Conservation (phyloP, 2,329 filamentous ascomycete genomes). For the Zopfia rhizophila region DNA sequence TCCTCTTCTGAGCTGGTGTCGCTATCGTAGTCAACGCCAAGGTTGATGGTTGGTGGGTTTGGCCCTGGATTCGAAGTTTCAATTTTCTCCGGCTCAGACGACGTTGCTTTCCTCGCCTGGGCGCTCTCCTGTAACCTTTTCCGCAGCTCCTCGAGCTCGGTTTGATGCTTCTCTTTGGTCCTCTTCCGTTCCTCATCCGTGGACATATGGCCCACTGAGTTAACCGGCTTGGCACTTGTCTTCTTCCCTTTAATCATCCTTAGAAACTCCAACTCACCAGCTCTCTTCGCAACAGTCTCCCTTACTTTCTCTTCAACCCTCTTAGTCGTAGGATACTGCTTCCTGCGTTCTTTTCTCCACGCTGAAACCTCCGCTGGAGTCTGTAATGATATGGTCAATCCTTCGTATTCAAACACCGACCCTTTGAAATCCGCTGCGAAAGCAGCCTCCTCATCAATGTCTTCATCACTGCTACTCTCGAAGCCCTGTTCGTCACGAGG, state of each 20-base stretch:
- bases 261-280: slow-evolving; percentile 53
- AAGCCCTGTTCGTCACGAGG: slow-evolving; percentile 63
- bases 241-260: slow-evolving; percentile 34
- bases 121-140: slow-evolving; percentile 48
- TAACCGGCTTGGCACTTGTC: slow-evolving; percentile 3
- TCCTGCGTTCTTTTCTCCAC: slow-evolving; percentile 84
- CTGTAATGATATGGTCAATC: slow-evolving; percentile 63
- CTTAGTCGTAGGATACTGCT: slow-evolving; percentile 81
- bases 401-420: slow-evolving; percentile 68
- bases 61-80: not conserved
- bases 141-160: slow-evolving; percentile 46
- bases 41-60: slow-evolving; percentile 25
- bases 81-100: not conserved
- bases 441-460: slow-evolving; percentile 74
- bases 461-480: slow-evolving; percentile 55
- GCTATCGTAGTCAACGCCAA: slow-evolving; percentile 45
- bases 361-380: slow-evolving; percentile 74
- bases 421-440: slow-evolving; percentile 60
- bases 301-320: slow-evolving; percentile 73
- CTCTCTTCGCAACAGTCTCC: slow-evolving; percentile 41
- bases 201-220: slow-evolving; percentile 4
- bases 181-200: slow-evolving; percentile 1
- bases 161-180: slow-evolving; percentile 6
- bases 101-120: slow-evolving; percentile 25
- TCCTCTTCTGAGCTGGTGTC: slow-evolving; percentile 35